A percentile compares a stretch with the other conserved stretches of the same genome.
Evolutionary conservation across 2,329 filamentous ascomycete genomes (phyloP).

Genomic region (Sporothrix curviconia): DNA sequence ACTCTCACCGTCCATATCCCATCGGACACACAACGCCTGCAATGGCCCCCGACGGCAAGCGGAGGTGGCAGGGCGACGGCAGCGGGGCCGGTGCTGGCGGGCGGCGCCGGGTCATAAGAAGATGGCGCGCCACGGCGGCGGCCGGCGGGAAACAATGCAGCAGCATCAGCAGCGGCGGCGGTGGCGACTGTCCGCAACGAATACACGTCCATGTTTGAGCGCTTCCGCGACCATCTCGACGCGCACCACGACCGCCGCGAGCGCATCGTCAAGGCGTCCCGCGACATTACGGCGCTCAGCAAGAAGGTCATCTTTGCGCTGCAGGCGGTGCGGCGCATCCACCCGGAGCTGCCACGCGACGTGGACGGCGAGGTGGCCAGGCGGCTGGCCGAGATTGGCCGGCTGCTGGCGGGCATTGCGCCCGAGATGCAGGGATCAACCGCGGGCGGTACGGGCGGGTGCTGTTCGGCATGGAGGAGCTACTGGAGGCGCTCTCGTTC

Average conservation of each 20-base stretch:
- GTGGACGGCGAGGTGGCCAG: conserved; percentile 64
- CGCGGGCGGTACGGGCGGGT: conserved; percentile 73
- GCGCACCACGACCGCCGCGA: conserved; percentile 91
- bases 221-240: conserved; percentile 81
- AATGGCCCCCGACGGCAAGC: conserved; percentile 33
- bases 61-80: conserved; percentile 46
- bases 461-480: conserved; percentile 86
- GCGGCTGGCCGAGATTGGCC: conserved; percentile 64
- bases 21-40: background rate
- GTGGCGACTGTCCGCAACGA: conserved; percentile 33
- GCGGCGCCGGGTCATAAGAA: conserved; percentile 27
- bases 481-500: conserved; percentile 86
- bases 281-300: conserved; percentile 87
- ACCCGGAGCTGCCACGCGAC: conserved; percentile 56
- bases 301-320: conserved; percentile 94
- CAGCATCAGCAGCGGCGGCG: conserved; percentile 6
- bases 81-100: background rate
- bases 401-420: conserved; percentile 60
- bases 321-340: conserved; percentile 64
- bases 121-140: conserved; percentile 9
- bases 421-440: conserved; percentile 74
- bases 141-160: background rate
- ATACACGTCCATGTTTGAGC: conserved; percentile 73
- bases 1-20: background rate
- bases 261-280: conserved; percentile 79